These are phyloP conservation scores for Hanseniaspora lindneri DNA, from an alignment of 805 yeast species.

Conservation along the genomic window DNA sequence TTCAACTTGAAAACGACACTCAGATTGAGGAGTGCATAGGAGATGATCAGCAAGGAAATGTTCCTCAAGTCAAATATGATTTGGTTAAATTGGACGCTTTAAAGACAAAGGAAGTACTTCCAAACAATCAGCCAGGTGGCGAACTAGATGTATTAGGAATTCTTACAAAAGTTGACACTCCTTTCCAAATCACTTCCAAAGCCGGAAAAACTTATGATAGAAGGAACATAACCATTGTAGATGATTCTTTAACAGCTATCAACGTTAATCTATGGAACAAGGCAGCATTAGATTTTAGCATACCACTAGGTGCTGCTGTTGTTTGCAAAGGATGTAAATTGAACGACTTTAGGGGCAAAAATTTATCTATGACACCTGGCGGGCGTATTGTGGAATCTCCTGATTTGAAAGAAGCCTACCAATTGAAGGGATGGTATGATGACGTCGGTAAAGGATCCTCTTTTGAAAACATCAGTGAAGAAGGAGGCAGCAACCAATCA, in stretches of 20 bases:
- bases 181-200: conserved; percentile 69
- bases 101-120: conserved; percentile 44
- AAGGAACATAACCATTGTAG: conserved; percentile 79
- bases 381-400: conserved; percentile 73
- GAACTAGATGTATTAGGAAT: conserved; percentile 82
- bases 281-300: conserved; percentile 63
- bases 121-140: conserved; percentile 36
- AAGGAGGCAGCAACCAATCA: conserved; percentile 23
- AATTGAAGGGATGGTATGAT: conserved; percentile 91
- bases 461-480: conserved; percentile 52
- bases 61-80: conserved; percentile 69
- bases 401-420: conserved; percentile 76
- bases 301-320: conserved; percentile 68
- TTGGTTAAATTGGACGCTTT: conserved; percentile 60
- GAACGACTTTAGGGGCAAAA: conserved; percentile 77
- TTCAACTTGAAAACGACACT: conserved; percentile 69
- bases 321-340: conserved; percentile 87
- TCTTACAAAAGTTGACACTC: conserved; percentile 61
- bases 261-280: conserved; percentile 84
- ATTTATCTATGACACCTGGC: conserved; percentile 65
- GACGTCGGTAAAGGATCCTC: conserved; percentile 53
- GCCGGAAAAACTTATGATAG: conserved; percentile 88
- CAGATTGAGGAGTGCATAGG: conserved; percentile 56
- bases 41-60: conserved; percentile 38
- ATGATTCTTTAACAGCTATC: conserved; percentile 64